Base-by-base conservation (phyloP, 768 basidiomycete species). In the Hypholoma sublateritium region DNA sequence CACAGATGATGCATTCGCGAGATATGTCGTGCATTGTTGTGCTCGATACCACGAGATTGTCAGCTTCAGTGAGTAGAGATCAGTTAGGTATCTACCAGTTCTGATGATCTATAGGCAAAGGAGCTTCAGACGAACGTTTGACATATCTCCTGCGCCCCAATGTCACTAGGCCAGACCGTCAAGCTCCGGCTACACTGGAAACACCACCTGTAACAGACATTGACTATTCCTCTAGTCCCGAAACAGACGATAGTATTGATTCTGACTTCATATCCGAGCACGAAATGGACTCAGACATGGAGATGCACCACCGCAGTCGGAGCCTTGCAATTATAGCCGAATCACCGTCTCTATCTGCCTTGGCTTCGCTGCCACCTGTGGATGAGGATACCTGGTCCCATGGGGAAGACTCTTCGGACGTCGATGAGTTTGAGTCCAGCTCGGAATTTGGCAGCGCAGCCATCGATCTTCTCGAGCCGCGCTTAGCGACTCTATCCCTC, bases 101-200 rank as follows among this genome's bases (percentile, higher is more conserved):
- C 41, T 48, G 47, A 21, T 50, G 7, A 24, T 36, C 34, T 51
- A 36, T 47, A 83, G 85, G 87, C 74, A 88, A 84, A 70, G 86
- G 87, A 24, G 67, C 71, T 1, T 68, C 80, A 1, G 83, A 83
- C 0, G 69, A 77, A 43, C 86, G 91, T 17, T 74, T 91, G 34
- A 93, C 91, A 4, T 87, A 91, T 69, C 83, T 94, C 49, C 79
- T 94, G 21, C 85, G 92, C 35, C 92, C 92, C 3, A 89, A 91
- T 60, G 79, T 84, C 51, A 79, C 80, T 19, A 83, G 82, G 14
- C 86, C 86, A 0, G 83, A 85, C 64, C 78, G 75, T 28, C 65
- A 66, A 34, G 75, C 77, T 1, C 63, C 70, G 16, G 65, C 70
- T 5, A 65, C 69, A 5, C 69, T 91, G 39, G 84, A 87, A 58